phyloP scores from a whole-genome alignment of 805 yeast species.

The Zygosaccharomyces rouxii region DNA sequence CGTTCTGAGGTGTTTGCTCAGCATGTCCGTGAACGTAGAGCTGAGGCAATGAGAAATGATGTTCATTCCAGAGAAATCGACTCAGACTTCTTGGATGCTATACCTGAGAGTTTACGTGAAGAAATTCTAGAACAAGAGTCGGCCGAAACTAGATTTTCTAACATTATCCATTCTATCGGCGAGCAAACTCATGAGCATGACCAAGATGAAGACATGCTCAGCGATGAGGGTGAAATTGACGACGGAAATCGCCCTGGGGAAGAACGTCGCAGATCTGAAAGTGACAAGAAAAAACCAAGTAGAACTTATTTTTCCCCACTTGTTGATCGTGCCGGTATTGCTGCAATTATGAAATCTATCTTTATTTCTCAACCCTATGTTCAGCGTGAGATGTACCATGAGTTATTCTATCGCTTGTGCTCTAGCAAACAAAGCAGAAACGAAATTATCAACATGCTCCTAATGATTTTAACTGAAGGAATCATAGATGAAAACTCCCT shows the following conservation, averaged over 20 bases:
- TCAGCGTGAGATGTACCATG: constrained; percentile 60
- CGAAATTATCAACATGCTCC: constrained; percentile 64
- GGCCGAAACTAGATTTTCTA: constrained; percentile 39
- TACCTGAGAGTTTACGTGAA: constrained; percentile 63
- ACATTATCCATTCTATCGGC: constrained; percentile 11
- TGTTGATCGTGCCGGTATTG: constrained; percentile 70
- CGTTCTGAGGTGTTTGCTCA: constrained; percentile 87
- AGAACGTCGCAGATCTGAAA: constrained; percentile 19
- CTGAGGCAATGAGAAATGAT: constrained; percentile 45
- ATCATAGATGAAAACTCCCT: constrained; percentile 53
- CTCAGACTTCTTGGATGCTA: constrained; percentile 72
- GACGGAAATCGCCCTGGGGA: constrained; percentile 5
- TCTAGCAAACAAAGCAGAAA: constrained; percentile 72
- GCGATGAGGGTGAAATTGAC: constrained; percentile 15
- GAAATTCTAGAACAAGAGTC: constrained; percentile 59
- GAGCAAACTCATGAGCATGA: constrained; percentile 13
- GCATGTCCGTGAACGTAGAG: constrained; percentile 72
- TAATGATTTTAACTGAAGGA: constrained; percentile 76
- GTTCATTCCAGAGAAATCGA: constrained; percentile 61
- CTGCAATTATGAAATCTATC: constrained; percentile 63
- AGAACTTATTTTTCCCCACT: constrained; percentile 56
- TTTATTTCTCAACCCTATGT: constrained; percentile 67
- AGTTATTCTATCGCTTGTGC: constrained; percentile 62
- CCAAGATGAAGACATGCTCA: constrained; percentile 18
- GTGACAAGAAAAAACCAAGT: constrained; percentile 28